Conservation (phyloP, 1,284 basidiomycete species). For the Spongiforma sp. region DNA sequence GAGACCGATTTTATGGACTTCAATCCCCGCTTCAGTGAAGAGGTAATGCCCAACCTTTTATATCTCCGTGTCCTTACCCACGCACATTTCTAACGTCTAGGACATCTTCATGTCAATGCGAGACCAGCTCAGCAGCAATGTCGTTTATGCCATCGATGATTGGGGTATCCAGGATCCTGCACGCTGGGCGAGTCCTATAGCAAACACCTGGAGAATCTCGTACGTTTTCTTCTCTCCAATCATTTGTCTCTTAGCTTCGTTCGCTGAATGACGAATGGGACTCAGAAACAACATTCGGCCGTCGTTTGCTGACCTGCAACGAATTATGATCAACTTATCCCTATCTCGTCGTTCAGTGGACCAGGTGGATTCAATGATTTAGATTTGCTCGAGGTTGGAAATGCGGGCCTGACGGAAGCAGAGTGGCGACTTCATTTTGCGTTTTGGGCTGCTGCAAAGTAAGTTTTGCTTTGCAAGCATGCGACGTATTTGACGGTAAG, state of each 20-base stretch:
- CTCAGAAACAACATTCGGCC: conserved; percentile 54
- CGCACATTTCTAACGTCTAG: too few species aligned
- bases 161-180: conserved; percentile 57
- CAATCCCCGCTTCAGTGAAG: conserved; percentile 4
- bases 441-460: conserved; percentile 43
- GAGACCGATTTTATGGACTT: not conserved
- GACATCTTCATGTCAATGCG: too few species aligned
- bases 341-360: conserved; percentile 51
- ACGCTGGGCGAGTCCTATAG: conserved; percentile 50
- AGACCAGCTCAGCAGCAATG: conserved; percentile 36
- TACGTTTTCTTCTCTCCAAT: not conserved
- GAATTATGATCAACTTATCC: conserved; percentile 58
- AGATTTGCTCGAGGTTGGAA: too few species aligned
- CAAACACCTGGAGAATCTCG: conserved; percentile 56
- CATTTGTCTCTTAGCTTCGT: not conserved
- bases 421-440: too few species aligned
- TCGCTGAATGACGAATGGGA: not conserved
- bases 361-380: conserved; percentile 49
- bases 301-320: conserved; percentile 51
- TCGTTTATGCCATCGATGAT: conserved; percentile 60
- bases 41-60: conserved; percentile 7
- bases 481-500: too few species aligned
- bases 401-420: too few species aligned
- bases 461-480: not conserved
- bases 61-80: too few species aligned